Evolutionary conservation across 2,329 filamentous ascomycete species (phyloP), one percentile per base, ranked within the genome.

Genomic region (Aspergillus pseudoglaucus): DNA sequence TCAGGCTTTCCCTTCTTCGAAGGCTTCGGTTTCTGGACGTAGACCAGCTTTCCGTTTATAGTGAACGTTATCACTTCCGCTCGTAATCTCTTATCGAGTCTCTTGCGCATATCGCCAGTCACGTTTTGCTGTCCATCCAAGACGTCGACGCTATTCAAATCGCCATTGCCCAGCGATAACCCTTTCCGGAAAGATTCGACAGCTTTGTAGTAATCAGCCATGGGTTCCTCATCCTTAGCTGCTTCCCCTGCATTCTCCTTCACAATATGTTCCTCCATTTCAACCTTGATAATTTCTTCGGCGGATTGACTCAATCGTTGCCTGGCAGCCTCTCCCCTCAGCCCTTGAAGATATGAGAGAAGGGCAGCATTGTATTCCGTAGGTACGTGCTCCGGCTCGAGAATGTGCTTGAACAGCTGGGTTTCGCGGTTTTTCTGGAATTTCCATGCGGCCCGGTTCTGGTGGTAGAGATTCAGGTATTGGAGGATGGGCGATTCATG

Each of bases 351-450:
- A 70, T 96, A 97, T 45, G 81, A 77, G 62, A 85, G 81, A 38
- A 96, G 81, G 18, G 82, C 76, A 42, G 79, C 71, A 49, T 88
- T 83, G 68, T 91, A 81, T 50, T 78, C 72, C 14, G 83, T 71
- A 0, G 90, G 88, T 39, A 96, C 80, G 39, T 80, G 79, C 58
- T 83, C 80, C 54, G 82, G 71, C 56, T 87, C 83, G 64, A 94
- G 88, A 41, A 87, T 72, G 72, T 94, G 83, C 67, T 93, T 91
- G 63, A 96, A 80, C 10, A 96, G 75, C 57, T 88, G 82, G 46
- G 84, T 88, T 68, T 96, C 90, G 63, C 89, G 83, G 58, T 89
- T 90, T 73, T 96, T 96, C 74, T 94, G 95, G 75, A 96, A 97
- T 68, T 95, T 96, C 91, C 91, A 97, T 57, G 75, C 76, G 8